Base-by-base conservation (phyloP, 495 filamentous ascomycete species). In the Penicillium lividum region DNA sequence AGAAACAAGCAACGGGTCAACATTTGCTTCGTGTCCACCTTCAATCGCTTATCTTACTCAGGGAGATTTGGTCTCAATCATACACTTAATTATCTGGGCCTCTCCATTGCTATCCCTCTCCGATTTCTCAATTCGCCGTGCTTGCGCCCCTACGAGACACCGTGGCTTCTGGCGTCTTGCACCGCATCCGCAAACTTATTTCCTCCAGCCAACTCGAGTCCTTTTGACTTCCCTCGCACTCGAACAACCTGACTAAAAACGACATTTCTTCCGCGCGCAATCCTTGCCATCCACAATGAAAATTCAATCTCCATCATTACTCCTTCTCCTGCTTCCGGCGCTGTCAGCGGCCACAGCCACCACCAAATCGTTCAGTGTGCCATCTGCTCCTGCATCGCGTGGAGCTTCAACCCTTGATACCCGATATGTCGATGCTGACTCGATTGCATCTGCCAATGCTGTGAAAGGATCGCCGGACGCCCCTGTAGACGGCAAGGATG, bases 401-500 rank as follows among this genome's bases (percentile, higher is more conserved):
- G 63, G 63, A 40, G 52, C 63, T 15, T 66, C 50, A 11, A 57
- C 43, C 13, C 42, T 57, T 13, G 58, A 60, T 15, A n/a, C 57
- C 29, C 57, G 58, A 36, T 58, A 65, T 13, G 55, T 56, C 0
- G 65, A 70, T 16, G 50, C 65, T 9, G 70, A 73, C 25, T 56
- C 58, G 22, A 33, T 60, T 45, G 53, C 53, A 22, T 59, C 61
- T 28, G 64, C 64, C 45, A 69, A 70, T 56, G 51, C 61, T 48
- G 62, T 67, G 13, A 75, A 74, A 60, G 90, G 89, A 49, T 92
- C 90, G 58, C 91, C 90, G 75, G 86, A 94, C 78, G 91, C 91
- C 60, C 94, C 95, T 1, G 89, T 98, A 6, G 94, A 98, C 70
- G 95, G 94, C 34, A 89, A 91, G 61, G 94, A 98, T 80, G 94